A percentile compares a stretch with the other conserved stretches of the same genome.
Conservation (phyloP, 345 rosid genomes). For the Leavenworthia alabamica region DNA sequence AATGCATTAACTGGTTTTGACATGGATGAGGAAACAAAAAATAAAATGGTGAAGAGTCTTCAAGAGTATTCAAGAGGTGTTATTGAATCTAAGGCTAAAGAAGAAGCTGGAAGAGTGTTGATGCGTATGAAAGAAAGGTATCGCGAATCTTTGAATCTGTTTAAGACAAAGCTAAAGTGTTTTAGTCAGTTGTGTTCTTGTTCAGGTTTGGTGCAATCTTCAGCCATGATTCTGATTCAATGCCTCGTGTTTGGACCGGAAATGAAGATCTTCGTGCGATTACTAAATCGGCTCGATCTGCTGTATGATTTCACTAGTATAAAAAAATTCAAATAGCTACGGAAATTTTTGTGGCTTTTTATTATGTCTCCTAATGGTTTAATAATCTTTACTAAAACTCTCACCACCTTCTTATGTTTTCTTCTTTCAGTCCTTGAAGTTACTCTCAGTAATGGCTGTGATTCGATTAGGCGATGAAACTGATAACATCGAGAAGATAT, state of each 20-base stretch:
- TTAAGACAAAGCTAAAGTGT: background rate
- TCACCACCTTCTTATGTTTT: background rate
- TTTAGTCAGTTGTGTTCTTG: background rate
- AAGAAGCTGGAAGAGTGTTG: constrained; percentile 76
- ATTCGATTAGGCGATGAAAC: constrained; percentile 57
- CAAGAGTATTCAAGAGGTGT: constrained; percentile 56
- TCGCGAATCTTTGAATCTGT: background rate
- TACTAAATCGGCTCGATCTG: constrained; percentile 75
- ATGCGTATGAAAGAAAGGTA: constrained; percentile 91
- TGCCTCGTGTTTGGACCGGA: constrained; percentile 98
- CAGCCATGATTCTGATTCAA: constrained; percentile 87
- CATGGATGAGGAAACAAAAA: constrained; percentile 51
- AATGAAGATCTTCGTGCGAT: constrained; percentile 90
- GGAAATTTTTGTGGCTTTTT: too few species aligned
- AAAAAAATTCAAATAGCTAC: too few species aligned
- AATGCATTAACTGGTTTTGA: constrained; percentile 64
- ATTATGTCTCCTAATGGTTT: background rate
- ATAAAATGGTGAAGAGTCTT: constrained; percentile 49
- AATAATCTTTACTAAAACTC: background rate
- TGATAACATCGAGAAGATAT: constrained; percentile 58
- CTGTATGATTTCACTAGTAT: constrained; percentile 60
- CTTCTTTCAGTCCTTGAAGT: constrained; percentile 66
- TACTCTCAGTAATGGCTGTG: constrained; percentile 77
- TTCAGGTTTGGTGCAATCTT: constrained; percentile 74
- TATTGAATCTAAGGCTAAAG: constrained; percentile 78